phyloP scores from a whole-genome alignment of 1,284 basidiomycete genomes.

The Apiotrichum domesticum region DNA sequence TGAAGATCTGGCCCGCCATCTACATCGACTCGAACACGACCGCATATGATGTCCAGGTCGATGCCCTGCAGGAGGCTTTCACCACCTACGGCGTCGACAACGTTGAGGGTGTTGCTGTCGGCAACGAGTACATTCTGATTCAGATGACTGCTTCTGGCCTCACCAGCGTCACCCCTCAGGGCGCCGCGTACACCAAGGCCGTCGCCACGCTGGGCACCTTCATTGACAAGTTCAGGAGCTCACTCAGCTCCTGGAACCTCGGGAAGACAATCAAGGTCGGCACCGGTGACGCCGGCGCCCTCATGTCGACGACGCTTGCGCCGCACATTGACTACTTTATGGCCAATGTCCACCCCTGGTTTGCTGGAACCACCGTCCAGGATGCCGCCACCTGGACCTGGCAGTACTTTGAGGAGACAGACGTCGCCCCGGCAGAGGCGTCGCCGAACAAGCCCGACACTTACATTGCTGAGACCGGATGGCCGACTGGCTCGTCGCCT shows the following conservation, averaged over 20 bases:
- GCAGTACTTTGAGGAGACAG: constrained; percentile 56
- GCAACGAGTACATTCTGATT: constrained; percentile 74
- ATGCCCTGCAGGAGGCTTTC: constrained; percentile 57
- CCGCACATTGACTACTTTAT: constrained; percentile 62
- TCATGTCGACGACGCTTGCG: constrained; percentile 69
- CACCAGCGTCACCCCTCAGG: constrained; percentile 19
- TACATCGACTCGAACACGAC: constrained; percentile 60
- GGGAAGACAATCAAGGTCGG: constrained; percentile 63
- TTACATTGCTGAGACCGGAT: constrained; percentile 89
- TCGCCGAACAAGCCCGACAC: constrained; percentile 63
- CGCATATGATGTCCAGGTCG: constrained; percentile 68
- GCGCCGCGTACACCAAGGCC: constrained; percentile 32
- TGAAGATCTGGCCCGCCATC: constrained; percentile 80
- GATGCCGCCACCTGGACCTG: constrained; percentile 64
- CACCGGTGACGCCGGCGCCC: constrained; percentile 82
- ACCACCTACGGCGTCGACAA: constrained; percentile 70
- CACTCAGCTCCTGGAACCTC: constrained; percentile 49
- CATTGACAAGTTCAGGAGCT: constrained; percentile 57
- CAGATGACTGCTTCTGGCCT: constrained; percentile 44
- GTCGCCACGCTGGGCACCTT: constrained; percentile 55
- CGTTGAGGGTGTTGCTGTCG: constrained; percentile 58
- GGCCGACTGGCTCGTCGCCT: constrained; percentile 56
- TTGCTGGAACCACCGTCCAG: constrained; percentile 58
- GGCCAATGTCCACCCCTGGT: constrained; percentile 65
- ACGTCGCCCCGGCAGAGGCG: constrained; percentile 49